These are phyloP conservation scores for Fusarium sp. DNA, from an alignment of 2,329 filamentous ascomycete genomes.

Conservation along the genomic window DNA sequence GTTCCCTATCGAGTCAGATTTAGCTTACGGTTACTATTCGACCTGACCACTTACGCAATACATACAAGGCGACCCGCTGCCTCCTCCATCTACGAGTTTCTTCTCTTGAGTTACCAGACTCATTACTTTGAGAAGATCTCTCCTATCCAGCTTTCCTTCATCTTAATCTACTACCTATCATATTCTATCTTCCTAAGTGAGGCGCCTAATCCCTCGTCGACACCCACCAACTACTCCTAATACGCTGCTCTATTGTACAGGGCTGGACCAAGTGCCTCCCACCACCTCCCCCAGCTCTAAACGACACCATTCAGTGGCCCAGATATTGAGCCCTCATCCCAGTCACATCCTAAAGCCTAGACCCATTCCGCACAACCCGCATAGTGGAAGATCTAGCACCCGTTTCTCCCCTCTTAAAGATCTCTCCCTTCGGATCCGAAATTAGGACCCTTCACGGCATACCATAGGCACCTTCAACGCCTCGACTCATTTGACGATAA, in stretches of 20 bases:
- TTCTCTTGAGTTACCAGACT: conserved; percentile 30
- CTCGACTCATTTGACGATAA: conserved; percentile 1
- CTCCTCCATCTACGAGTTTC: background rate
- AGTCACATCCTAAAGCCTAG: conserved; percentile 6
- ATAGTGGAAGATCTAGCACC: conserved; percentile 20
- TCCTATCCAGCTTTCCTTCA: background rate
- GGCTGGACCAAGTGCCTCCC: conserved; percentile 11
- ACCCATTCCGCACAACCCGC: conserved; percentile 20
- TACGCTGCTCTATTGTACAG: conserved; percentile 16
- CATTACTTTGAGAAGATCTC: background rate
- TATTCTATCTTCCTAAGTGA: conserved; percentile 4
- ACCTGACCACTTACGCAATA: conserved; percentile 14
- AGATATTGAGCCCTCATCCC: conserved; percentile 17
- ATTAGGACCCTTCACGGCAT: conserved; percentile 2
- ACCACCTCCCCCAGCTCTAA: conserved; percentile 3
- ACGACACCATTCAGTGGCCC: conserved; percentile 11
- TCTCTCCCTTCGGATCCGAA: conserved; percentile 11
- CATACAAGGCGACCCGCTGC: conserved; percentile 23
- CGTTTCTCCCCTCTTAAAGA: conserved; percentile 10
- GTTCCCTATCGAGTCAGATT: conserved; percentile 18
- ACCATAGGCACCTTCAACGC: conserved; percentile 1
- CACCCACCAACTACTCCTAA: conserved; percentile 15
- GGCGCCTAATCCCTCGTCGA: conserved; percentile 17
- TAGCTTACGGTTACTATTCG: conserved; percentile 5
- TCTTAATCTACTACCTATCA: background rate